Evolutionary conservation across 1,139 yeast species (phyloP), one percentile per base, ranked within the genome.

Genomic region (Zygosaccharomyces pseudobailii): DNA sequence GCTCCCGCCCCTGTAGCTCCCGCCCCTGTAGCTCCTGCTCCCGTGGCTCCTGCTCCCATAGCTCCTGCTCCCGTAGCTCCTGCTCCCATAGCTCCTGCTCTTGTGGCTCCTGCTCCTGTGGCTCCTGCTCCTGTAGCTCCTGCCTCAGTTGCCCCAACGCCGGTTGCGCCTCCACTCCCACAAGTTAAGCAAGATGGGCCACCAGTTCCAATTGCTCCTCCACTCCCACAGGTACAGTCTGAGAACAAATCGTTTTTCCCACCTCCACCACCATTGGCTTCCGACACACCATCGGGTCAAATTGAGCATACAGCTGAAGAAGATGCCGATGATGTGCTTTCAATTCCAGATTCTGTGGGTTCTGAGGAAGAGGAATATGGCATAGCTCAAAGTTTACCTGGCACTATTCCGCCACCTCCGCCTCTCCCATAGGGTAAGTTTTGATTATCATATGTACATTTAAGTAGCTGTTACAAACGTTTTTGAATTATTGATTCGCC

Each of bases 11-110:
- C 81, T 61, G 78, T 28, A 6, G 41, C 24, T n/a, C 41, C 25
- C 10, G 35, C 79, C 40, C 79, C 81, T 61, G 78, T 28, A 6
- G 41, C 24, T n/a, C 41, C 27, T 20, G 35, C 79, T 41, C 79
- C 81, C 61, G 78, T 28, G 5, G 41, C 24, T n/a, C 41, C 27
- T 10, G 28, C 30, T n/a, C 20, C 78, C 3, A 82, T 82, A 30
- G 70, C 71, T 0, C 42, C 47, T 2, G 46, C 30, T n/a, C 20
- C 78, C 3, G 82, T 82, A 30, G 70, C 71, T 0, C 43, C 47
- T 3, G 47, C 30, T n/a, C 20, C 78, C 3, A 81, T 82, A 30
- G 70, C 71, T 0, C 43, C 47, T 3, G 47, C 30, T 10, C 20
- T 78, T 4, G 82, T 82, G 30, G 69, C 71, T 0, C 43, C 47